Conservation (phyloP, 345 rosid genomes). For the Aquilaria yunnanensis region DNA sequence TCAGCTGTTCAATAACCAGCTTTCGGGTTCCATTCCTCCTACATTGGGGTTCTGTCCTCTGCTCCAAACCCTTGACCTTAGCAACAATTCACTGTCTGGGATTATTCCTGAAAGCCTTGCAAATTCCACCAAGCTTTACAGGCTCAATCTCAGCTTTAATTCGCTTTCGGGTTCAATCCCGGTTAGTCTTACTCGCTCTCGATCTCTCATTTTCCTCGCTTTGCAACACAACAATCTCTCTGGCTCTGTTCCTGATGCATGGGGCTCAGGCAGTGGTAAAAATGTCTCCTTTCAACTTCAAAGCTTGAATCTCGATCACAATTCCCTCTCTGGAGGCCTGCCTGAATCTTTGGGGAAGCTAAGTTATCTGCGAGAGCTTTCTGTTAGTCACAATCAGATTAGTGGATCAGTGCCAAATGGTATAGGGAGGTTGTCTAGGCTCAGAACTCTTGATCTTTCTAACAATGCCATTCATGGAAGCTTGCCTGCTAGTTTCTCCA, state of each 20-base stretch:
- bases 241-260: constrained; percentile 46
- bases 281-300: constrained; percentile 4
- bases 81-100: constrained; percentile 49
- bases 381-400: constrained; percentile 45
- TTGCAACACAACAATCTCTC: constrained; percentile 48
- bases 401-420: constrained; percentile 39
- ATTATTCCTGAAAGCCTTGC: constrained; percentile 48
- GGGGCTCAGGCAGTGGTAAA: not conserved
- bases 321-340: constrained; percentile 9
- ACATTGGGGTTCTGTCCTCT: constrained; percentile 47
- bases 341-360: constrained; percentile 25
- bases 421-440: constrained; percentile 30
- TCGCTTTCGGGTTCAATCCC: constrained; percentile 45
- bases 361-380: constrained; percentile 36
- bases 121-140: constrained; percentile 47
- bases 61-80: constrained; percentile 63
- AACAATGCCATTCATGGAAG: constrained; percentile 40
- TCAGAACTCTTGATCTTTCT: constrained; percentile 39
- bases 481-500: constrained; percentile 33
- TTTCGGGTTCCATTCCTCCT: constrained; percentile 66
- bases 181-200: constrained; percentile 27
- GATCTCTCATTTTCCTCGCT: constrained; percentile 41
- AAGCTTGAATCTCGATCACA: constrained; percentile 12
- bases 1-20: constrained; percentile 75
- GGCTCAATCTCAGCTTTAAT: constrained; percentile 56